Conservation (phyloP, 2,329 filamentous ascomycete genomes). For the Colletotrichum sidae region DNA sequence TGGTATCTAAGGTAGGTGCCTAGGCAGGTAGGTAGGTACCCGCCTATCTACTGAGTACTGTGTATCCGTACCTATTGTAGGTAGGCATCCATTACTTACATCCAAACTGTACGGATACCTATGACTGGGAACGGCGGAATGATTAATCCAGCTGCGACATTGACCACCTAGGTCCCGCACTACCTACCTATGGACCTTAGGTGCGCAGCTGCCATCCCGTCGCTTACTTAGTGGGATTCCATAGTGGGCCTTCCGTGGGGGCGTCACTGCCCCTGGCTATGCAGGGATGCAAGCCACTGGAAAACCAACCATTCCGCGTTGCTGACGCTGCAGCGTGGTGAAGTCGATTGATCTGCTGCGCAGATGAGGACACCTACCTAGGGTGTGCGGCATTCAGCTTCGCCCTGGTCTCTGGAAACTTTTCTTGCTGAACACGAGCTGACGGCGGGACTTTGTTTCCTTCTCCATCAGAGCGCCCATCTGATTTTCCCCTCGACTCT, state of each 20-base stretch:
- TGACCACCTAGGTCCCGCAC: no score
- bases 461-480: conserved; percentile 32
- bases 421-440: conserved; percentile 5
- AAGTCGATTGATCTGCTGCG: conserved; percentile 24
- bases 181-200: no score
- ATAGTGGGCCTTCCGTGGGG: conserved; percentile 29
- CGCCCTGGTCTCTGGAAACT: conserved; percentile 26
- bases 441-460: conserved; percentile 7
- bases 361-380: conserved; percentile 34
- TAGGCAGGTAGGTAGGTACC: no score
- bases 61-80: no score
- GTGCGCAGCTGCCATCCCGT: conserved; percentile 21
- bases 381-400: conserved; percentile 15
- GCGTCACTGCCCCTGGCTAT: conserved; percentile 25
- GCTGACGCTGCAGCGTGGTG: conserved; percentile 35
- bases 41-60: no score
- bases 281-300: conserved; percentile 33
- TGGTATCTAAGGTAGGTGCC: no score
- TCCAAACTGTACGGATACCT: background rate
- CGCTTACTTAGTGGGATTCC: conserved; percentile 13
- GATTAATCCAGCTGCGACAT: conserved; percentile 24
- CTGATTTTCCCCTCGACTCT: conserved; percentile 27
- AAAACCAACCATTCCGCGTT: conserved; percentile 29
- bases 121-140: conserved; percentile 22
- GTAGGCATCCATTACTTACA: no score